A percentile compares a stretch with the other conserved stretches of the same genome.
Conservation (phyloP, 2,329 filamentous ascomycete species). For the Hymenoscyphus fructigenus region DNA sequence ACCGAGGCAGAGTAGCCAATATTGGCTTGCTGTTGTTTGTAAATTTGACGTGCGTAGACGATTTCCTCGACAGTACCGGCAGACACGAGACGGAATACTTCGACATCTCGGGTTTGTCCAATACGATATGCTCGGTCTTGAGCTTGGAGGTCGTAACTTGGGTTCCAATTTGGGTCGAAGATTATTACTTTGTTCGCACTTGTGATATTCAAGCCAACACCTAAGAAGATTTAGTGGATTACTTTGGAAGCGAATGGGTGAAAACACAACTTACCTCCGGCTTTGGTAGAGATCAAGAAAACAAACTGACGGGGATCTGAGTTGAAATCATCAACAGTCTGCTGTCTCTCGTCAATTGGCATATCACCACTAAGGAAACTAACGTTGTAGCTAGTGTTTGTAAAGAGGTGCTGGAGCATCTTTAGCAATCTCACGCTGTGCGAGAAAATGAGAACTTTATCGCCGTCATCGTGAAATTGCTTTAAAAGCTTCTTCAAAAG, state of each 20-base stretch:
- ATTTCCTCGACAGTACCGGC: slow-evolving; percentile 95
- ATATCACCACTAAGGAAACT: slow-evolving; percentile 88
- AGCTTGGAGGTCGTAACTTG: slow-evolving; percentile 88
- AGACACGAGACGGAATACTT: slow-evolving; percentile 89
- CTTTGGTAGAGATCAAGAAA: slow-evolving; percentile 91
- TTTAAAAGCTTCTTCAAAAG: slow-evolving; percentile 81
- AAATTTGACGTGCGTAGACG: slow-evolving; percentile 94
- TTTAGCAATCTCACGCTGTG: slow-evolving; percentile 83
- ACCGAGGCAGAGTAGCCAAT: slow-evolving; percentile 93
- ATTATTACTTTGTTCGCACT: slow-evolving; percentile 98
- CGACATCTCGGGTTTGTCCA: slow-evolving; percentile 87
- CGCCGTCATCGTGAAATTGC: slow-evolving; percentile 86
- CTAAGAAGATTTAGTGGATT: slow-evolving; percentile 13
- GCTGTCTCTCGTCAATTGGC: slow-evolving; percentile 77
- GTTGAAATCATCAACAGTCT: slow-evolving; percentile 88
- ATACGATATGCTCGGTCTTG: slow-evolving; percentile 97
- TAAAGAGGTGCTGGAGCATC: slow-evolving; percentile 83
- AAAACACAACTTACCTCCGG: slow-evolving; percentile 56
- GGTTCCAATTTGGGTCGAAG: slow-evolving; percentile 97
- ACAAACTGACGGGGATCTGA: slow-evolving; percentile 84
- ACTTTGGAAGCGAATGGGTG: not conserved
- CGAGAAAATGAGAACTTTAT: slow-evolving; percentile 95
- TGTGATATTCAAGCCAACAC: slow-evolving; percentile 93
- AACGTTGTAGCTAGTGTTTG: slow-evolving; percentile 84
- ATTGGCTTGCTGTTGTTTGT: slow-evolving; percentile 98